Evolutionary conservation across 108 stramenopile species (phyloP).

Genomic region (Conticribra weissflogii): DNA sequence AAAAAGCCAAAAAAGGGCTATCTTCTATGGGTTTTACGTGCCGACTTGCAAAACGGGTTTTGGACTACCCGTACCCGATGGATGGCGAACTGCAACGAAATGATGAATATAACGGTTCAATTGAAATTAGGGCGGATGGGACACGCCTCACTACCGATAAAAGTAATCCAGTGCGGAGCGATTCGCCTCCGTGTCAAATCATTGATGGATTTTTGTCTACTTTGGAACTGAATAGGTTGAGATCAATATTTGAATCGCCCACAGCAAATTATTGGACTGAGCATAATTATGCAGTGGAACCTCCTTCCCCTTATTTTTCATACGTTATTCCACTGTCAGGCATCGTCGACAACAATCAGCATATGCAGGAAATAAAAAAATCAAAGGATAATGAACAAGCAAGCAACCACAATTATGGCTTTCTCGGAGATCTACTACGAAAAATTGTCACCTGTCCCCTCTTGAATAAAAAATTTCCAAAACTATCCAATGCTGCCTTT

Average conservation of each 20-base stretch:
- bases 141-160: no score
- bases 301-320: conserved; percentile 80
- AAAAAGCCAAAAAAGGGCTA: conserved; percentile 62
- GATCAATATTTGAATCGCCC: conserved; percentile 57
- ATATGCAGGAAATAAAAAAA: no score
- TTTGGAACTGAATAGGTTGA: conserved; percentile 50
- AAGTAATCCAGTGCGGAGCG: conserved; percentile 3
- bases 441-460: conserved; percentile 40
- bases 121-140: no score
- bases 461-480: conserved; percentile 44
- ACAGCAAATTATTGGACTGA: conserved; percentile 66
- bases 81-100: no score
- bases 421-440: conserved; percentile 52
- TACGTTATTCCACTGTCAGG: conserved; percentile 63
- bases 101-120: no score
- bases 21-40: conserved; percentile 65
- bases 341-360: no score
- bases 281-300: conserved; percentile 76
- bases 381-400: not conserved
- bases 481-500: conserved; percentile 39
- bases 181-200: conserved; percentile 57
- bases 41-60: conserved; percentile 63
- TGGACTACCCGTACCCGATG: conserved; percentile 70
- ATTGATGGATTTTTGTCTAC: conserved; percentile 66
- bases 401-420: conserved; percentile 26